These are phyloP conservation scores for Mycothermus thermophilus DNA, from an alignment of 495 filamentous ascomycete genomes.

Conservation along the genomic window DNA sequence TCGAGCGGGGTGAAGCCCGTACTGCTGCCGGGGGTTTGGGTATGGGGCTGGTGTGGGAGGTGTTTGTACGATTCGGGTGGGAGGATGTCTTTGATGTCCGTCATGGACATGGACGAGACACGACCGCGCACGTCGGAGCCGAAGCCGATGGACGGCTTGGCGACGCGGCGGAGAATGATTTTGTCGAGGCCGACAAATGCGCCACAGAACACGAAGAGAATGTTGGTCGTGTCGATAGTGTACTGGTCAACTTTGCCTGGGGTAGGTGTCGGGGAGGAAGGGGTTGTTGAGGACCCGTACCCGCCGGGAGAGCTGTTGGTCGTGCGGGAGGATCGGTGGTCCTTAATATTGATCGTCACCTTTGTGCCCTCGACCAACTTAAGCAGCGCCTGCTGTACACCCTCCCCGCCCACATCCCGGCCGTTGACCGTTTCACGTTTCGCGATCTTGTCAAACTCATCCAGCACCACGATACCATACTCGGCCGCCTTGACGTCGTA, in stretches of 20 bases:
- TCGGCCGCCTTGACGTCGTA: constrained; percentile 80
- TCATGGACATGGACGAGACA: constrained; percentile 12
- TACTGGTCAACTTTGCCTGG: constrained; percentile 74
- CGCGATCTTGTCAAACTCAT: constrained; percentile 95
- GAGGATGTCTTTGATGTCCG: constrained; percentile 26
- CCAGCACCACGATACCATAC: constrained; percentile 83
- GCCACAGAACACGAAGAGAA: constrained; percentile 90
- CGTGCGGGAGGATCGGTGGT: constrained; percentile 47
- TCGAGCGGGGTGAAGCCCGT: constrained; percentile 60
- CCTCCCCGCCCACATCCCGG: constrained; percentile 78
- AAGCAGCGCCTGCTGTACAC: constrained; percentile 87
- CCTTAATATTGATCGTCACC: constrained; percentile 74
- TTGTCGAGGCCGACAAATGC: constrained; percentile 92
- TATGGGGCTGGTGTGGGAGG: constrained; percentile 29
- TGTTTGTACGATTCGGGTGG: constrained; percentile 29
- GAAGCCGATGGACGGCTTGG: constrained; percentile 83
- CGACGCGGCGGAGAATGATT: constrained; percentile 68
- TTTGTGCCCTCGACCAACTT: constrained; percentile 97
- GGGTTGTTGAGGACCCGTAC: constrained; percentile 22
- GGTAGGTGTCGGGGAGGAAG: constrained; percentile 25
- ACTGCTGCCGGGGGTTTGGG: constrained; percentile 13
- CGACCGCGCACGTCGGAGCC: constrained; percentile 58
- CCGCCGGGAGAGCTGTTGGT: constrained; percentile 26
- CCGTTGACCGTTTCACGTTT: constrained; percentile 38
- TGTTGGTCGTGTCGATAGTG: constrained; percentile 87